A percentile compares a stretch with the other conserved stretches of the same genome.
Conservation (phyloP, 305 asterid genomes). For the Fraxinus xanthoxyloides region DNA sequence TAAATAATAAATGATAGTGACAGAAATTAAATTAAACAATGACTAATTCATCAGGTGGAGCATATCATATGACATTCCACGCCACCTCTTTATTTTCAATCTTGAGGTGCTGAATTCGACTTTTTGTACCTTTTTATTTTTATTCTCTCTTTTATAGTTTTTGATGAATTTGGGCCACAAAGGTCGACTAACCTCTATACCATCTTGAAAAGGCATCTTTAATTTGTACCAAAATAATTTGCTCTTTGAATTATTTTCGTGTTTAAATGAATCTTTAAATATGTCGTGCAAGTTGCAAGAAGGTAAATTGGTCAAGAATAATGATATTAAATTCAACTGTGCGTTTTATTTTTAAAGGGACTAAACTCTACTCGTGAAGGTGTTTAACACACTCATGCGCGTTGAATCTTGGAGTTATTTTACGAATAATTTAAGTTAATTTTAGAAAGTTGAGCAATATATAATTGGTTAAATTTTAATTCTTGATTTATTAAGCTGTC, state of each 20-base stretch:
- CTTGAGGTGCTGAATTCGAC: not conserved
- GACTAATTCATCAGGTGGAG: constrained; percentile 1
- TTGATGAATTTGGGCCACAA: not conserved
- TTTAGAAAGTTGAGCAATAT: too few relatives aligned
- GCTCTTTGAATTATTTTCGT: not conserved
- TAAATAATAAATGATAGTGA: not conserved
- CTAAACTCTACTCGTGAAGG: not conserved
- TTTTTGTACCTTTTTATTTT: not conserved
- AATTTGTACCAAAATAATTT: not conserved
- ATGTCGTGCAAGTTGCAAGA: not conserved
- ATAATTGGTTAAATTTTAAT: too few relatives aligned
- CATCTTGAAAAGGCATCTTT: not conserved
- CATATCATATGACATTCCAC: not conserved
- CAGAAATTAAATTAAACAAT: not conserved
- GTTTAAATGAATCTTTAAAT: not conserved
- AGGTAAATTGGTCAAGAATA: not conserved
- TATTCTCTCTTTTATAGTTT: not conserved
- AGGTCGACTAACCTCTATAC: not conserved
- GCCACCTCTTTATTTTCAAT: not conserved
- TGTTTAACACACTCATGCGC: not conserved
- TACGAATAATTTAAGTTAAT: too few relatives aligned
- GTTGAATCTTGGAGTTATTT: not conserved
- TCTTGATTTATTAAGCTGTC: not conserved
- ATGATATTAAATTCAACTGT: not conserved
- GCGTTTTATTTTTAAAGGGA: not conserved